Conservation (phyloP, 2,329 filamentous ascomycete species). For the Ascochyta koolunga region DNA sequence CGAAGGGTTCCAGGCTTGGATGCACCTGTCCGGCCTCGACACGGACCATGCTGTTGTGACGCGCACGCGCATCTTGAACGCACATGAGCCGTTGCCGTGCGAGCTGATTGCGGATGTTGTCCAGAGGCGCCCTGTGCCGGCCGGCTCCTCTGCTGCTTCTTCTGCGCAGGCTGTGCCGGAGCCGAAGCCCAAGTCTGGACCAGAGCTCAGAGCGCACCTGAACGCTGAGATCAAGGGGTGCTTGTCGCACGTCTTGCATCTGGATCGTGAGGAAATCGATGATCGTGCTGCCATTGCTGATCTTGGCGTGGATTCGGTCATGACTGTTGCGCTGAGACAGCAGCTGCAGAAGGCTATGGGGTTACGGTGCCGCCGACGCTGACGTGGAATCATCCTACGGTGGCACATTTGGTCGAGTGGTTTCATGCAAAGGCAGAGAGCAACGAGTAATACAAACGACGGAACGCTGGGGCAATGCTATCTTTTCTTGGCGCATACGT, state of each 20-base stretch:
- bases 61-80: slow-evolving; percentile 39
- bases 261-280: slow-evolving; percentile 45
- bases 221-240: slow-evolving; percentile 41
- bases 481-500: background rate
- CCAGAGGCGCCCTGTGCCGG: slow-evolving; percentile 12
- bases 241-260: slow-evolving; percentile 44
- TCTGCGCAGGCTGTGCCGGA: background rate
- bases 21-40: slow-evolving; percentile 44
- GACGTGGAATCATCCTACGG: slow-evolving; percentile 52
- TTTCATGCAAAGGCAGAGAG: slow-evolving; percentile 33
- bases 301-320: slow-evolving; percentile 51
- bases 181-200: slow-evolving; percentile 16
- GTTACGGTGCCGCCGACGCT: slow-evolving; percentile 50
- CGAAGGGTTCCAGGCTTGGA: slow-evolving; percentile 54
- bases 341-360: slow-evolving; percentile 45
- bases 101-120: slow-evolving; percentile 25
- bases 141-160: background rate
- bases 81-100: slow-evolving; percentile 34
- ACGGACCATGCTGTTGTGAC: slow-evolving; percentile 50
- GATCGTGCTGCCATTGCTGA: slow-evolving; percentile 44
- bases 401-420: slow-evolving; percentile 47
- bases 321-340: slow-evolving; percentile 47
- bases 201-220: slow-evolving; percentile 42
- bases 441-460: background rate
- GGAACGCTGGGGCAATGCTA: too few species aligned